These are phyloP conservation scores for Arabidopsis lyrata DNA, from an alignment of 441 rosid genomes.

Conservation along the genomic window DNA sequence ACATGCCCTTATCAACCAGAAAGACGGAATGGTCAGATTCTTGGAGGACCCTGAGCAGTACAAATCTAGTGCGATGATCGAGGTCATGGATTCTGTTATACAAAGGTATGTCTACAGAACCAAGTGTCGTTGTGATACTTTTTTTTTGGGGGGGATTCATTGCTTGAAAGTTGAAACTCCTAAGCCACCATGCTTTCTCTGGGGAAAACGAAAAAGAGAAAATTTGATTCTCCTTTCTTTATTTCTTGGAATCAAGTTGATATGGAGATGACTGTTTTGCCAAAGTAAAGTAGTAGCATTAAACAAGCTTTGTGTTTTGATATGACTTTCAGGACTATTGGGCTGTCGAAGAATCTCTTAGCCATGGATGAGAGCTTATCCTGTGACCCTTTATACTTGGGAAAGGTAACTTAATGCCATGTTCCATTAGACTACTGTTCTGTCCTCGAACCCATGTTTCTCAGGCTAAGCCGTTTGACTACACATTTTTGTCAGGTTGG, in stretches of 20 bases:
- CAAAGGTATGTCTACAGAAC: constrained; percentile 64
- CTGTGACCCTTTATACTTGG: constrained; percentile 79
- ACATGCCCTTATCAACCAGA: constrained; percentile 94
- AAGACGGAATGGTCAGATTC: constrained; percentile 99
- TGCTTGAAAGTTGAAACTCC: not conserved
- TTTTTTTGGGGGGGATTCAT: not conserved
- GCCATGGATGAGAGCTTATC: constrained; percentile 80
- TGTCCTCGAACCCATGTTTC: constrained; percentile 19
- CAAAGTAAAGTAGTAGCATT: constrained; percentile 14
- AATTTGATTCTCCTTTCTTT: not conserved
- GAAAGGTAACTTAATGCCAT: constrained; percentile 59
- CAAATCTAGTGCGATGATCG: constrained; percentile 88
- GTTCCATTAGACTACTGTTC: constrained; percentile 5
- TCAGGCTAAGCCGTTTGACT: constrained; percentile 23
- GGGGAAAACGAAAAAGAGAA: not conserved
- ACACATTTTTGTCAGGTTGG: constrained; percentile 62
- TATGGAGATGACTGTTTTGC: not conserved
- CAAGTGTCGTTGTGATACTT: not conserved
- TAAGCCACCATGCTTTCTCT: not conserved
- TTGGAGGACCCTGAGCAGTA: constrained; percentile 97
- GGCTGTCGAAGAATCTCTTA: constrained; percentile 82
- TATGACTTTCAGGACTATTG: constrained; percentile 70
- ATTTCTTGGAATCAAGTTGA: constrained; percentile 11
- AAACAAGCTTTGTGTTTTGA: constrained; percentile 8
- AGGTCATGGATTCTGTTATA: constrained; percentile 86